These are phyloP conservation scores for Candida dubliniensis DNA, from an alignment of 1,139 yeast genomes.

Conservation along the genomic window DNA sequence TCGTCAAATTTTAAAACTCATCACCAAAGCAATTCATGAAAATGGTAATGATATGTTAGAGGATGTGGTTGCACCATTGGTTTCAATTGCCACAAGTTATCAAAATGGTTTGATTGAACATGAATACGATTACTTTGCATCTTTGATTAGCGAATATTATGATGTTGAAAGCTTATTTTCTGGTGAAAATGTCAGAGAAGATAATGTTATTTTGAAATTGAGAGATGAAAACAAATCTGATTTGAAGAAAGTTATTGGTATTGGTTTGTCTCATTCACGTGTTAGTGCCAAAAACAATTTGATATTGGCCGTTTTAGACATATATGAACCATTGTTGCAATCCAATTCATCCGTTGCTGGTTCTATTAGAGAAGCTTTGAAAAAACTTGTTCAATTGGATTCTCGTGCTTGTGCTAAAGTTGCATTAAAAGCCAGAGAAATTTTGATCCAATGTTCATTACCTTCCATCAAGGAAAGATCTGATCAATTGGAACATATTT, in stretches of 20 bases:
- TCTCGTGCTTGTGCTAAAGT: constrained; percentile 90
- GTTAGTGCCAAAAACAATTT: constrained; percentile 92
- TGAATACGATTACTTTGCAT: constrained; percentile 74
- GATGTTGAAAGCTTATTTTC: constrained; percentile 76
- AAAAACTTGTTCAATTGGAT: constrained; percentile 81
- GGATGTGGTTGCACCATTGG: constrained; percentile 69
- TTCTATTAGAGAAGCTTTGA: constrained; percentile 68
- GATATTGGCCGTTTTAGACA: constrained; percentile 78
- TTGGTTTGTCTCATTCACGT: constrained; percentile 86
- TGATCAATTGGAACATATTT: constrained; percentile 93
- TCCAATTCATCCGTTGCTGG: constrained; percentile 66
- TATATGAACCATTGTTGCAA: constrained; percentile 76
- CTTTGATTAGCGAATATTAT: constrained; percentile 68
- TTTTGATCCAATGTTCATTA: constrained; percentile 90
- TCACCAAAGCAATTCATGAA: constrained; percentile 54
- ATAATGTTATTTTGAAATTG: constrained; percentile 78
- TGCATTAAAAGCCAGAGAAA: constrained; percentile 94
- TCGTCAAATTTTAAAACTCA: constrained; percentile 65
- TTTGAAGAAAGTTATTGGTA: constrained; percentile 66
- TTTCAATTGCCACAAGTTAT: constrained; percentile 69
- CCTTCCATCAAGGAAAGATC: constrained; percentile 96
- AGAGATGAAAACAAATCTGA: constrained; percentile 87
- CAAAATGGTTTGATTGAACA: constrained; percentile 77
- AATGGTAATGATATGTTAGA: constrained; percentile 50
- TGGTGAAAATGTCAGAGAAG: constrained; percentile 75